These are phyloP conservation scores for Lupinus albus DNA, from an alignment of 306 rosid species.

Conservation along the genomic window DNA sequence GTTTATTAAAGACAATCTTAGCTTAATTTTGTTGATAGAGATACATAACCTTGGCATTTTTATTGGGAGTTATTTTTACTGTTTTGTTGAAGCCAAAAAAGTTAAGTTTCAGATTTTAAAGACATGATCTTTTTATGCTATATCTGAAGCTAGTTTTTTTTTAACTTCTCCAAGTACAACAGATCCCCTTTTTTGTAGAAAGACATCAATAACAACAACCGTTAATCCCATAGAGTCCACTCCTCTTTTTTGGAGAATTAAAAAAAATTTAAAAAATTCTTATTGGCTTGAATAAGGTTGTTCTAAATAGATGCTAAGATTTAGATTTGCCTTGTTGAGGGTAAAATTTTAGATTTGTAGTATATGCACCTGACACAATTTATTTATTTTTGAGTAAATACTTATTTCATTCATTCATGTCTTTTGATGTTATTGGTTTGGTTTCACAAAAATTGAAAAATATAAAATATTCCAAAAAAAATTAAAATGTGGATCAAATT, in stretches of 20 bases:
- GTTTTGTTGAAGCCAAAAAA: neutral
- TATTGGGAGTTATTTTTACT: neutral
- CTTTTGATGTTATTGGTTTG: no score
- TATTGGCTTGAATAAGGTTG: neutral
- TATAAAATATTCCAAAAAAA: no score
- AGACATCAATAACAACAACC: no score
- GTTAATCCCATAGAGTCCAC: no score
- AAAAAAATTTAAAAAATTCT: no score
- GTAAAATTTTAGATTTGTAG: neutral
- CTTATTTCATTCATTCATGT: no score
- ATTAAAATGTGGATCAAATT: no score
- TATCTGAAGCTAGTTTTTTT: slow-evolving; percentile 4
- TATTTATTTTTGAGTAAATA: no score
- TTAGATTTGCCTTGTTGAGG: slow-evolving; percentile 2
- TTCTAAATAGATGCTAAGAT: neutral
- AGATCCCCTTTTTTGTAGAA: neutral
- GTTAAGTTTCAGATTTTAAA: neutral
- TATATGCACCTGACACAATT: neutral
- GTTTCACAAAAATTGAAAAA: no score
- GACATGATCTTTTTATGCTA: neutral
- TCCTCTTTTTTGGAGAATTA: neutral
- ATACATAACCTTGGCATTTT: neutral
- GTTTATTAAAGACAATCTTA: slow-evolving; percentile 14
- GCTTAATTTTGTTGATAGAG: slow-evolving; percentile 15
- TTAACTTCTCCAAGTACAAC: neutral